Conservation (phyloP, 192 early-diverging fungal species). For the Backusella morwellensis region DNA sequence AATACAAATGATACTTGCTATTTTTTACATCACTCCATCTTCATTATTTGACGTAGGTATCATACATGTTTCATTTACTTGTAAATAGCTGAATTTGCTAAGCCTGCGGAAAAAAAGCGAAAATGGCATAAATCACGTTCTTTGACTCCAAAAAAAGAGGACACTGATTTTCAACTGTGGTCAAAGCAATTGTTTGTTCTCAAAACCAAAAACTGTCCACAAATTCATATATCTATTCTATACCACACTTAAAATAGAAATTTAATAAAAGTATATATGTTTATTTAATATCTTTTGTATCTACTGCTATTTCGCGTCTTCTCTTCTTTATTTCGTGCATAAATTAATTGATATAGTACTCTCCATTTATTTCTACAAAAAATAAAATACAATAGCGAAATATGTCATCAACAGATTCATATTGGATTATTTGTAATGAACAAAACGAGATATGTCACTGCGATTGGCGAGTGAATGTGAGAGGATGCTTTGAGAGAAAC, state of each 20-base stretch:
- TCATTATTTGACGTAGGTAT: no score
- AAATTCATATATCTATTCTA: background rate
- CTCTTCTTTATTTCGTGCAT: background rate
- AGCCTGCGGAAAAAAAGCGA: background rate
- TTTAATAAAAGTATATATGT: background rate
- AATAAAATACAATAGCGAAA: background rate
- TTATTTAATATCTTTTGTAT: background rate
- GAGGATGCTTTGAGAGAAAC: background rate
- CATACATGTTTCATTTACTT: background rate
- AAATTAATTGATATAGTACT: background rate
- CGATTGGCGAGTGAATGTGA: conserved; percentile 23
- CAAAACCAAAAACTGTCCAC: background rate
- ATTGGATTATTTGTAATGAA: conserved; percentile 20
- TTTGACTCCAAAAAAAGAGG: background rate
- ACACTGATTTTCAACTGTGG: background rate
- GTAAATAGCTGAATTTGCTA: background rate
- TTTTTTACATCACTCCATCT: no score
- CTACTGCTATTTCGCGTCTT: background rate
- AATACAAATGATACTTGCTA: no score
- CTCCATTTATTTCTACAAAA: no score
- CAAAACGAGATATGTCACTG: conserved; percentile 23
- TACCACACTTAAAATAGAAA: background rate
- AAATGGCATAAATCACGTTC: background rate
- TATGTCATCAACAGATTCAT: conserved; percentile 1
- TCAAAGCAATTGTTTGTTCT: background rate